These are phyloP conservation scores for Kokia cookei DNA, from an alignment of 441 rosid species.

Conservation along the genomic window DNA sequence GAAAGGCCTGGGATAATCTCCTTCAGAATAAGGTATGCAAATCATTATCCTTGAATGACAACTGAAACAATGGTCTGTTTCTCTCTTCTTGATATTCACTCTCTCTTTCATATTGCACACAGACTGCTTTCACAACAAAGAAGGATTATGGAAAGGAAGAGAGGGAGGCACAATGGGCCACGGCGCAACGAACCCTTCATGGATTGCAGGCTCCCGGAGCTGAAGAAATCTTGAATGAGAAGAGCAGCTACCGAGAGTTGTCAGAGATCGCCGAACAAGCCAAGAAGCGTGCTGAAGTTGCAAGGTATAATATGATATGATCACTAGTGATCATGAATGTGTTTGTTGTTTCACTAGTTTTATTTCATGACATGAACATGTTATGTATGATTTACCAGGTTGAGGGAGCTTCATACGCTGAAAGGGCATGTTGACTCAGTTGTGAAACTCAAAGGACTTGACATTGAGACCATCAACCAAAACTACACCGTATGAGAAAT, in stretches of 20 bases:
- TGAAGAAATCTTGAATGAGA: slow-evolving; percentile 35
- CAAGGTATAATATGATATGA: slow-evolving; percentile 24
- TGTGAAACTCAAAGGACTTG: slow-evolving; percentile 68
- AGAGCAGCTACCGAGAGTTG: slow-evolving; percentile 42
- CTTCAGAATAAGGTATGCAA: slow-evolving; percentile 40
- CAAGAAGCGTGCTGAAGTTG: slow-evolving; percentile 59
- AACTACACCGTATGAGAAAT: slow-evolving; percentile 51
- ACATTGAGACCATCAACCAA: slow-evolving; percentile 63
- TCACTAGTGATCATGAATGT: neutral
- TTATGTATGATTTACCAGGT: slow-evolving; percentile 20
- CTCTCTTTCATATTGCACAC: neutral
- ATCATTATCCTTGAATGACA: neutral
- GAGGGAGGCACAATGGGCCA: slow-evolving; percentile 2
- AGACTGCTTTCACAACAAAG: slow-evolving; percentile 45
- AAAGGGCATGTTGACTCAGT: slow-evolving; percentile 78
- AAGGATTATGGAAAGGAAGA: slow-evolving; percentile 1
- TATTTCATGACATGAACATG: neutral
- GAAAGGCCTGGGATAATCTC: slow-evolving; percentile 43
- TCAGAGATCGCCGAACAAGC: slow-evolving; percentile 70
- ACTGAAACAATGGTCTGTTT: neutral
- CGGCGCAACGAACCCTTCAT: slow-evolving; percentile 8
- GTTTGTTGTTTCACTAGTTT: neutral
- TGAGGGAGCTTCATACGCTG: slow-evolving; percentile 63
- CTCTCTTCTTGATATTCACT: neutral
- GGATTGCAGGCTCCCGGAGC: slow-evolving; percentile 28